These are phyloP conservation scores for Leccinum pellstonianum DNA, from an alignment of 768 basidiomycete genomes.

Conservation along the genomic window DNA sequence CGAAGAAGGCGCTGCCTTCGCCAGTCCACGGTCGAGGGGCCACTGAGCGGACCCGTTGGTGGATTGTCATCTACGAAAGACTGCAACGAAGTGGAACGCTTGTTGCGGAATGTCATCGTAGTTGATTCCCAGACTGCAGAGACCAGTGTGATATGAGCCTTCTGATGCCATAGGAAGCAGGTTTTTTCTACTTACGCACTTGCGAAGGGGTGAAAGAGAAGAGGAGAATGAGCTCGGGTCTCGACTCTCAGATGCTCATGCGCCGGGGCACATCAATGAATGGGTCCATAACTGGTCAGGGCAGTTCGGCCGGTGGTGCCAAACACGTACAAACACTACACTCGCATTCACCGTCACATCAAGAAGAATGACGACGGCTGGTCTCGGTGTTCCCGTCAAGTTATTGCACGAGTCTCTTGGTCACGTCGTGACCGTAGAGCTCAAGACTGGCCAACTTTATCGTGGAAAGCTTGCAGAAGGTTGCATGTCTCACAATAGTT, in stretches of 20 bases:
- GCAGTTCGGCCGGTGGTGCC: neutral
- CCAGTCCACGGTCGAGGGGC: slow-evolving; percentile 58
- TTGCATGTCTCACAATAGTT: slow-evolving; percentile 19
- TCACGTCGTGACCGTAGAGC: slow-evolving; percentile 95
- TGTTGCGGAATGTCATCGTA: slow-evolving; percentile 20
- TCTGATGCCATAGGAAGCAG: too few species aligned
- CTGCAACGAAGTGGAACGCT: slow-evolving; percentile 21
- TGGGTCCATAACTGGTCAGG: neutral
- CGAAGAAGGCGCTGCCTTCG: slow-evolving; percentile 58
- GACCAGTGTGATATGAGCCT: neutral
- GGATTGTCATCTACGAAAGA: slow-evolving; percentile 16
- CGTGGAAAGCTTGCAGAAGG: slow-evolving; percentile 97
- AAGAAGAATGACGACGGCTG: slow-evolving; percentile 42
- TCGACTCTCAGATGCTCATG: neutral
- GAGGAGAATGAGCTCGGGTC: neutral
- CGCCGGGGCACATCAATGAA: neutral
- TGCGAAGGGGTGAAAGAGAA: neutral
- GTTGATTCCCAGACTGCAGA: neutral
- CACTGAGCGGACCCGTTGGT: slow-evolving; percentile 39
- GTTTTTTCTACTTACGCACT: neutral
- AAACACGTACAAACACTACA: slow-evolving; percentile 23
- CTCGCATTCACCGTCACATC: slow-evolving; percentile 11
- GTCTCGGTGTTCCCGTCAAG: slow-evolving; percentile 94
- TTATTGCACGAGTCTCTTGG: slow-evolving; percentile 95
- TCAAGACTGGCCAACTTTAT: slow-evolving; percentile 97